These are phyloP conservation scores for Fomitiporia mediterranea DNA, from an alignment of 1,284 basidiomycete species.

Conservation along the genomic window DNA sequence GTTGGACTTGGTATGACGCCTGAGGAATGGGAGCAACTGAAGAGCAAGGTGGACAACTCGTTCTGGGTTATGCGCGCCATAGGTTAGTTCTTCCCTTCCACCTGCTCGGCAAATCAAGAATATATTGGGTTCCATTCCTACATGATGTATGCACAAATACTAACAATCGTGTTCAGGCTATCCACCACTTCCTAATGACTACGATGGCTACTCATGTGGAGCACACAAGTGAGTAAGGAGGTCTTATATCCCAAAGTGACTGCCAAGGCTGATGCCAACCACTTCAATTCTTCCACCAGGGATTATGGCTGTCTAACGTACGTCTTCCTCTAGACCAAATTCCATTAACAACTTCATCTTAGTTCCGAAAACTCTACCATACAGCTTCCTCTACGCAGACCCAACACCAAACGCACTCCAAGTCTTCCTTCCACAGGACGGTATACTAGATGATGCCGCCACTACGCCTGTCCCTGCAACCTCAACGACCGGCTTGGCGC, in stretches of 20 bases:
- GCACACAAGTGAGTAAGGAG: constrained; percentile 72
- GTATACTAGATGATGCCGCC: constrained; percentile 34
- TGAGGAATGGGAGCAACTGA: constrained; percentile 66
- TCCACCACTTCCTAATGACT: constrained; percentile 71
- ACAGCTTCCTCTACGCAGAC: constrained; percentile 75
- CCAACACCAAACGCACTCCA: constrained; percentile 74
- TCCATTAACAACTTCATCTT: constrained; percentile 9
- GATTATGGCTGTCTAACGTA: constrained; percentile 87
- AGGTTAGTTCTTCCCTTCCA: constrained; percentile 38
- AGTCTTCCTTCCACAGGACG: constrained; percentile 56
- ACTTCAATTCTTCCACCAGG: constrained; percentile 35
- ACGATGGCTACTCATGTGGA: constrained; percentile 80
- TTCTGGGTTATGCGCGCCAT: constrained; percentile 88
- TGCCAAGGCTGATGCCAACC: constrained; percentile 7
- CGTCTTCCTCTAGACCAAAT: constrained; percentile 22
- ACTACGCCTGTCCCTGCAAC: constrained; percentile 14
- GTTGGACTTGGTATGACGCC: constrained; percentile 66
- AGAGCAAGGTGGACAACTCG: constrained; percentile 64
- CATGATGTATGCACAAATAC: too few relatives aligned
- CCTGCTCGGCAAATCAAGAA: neutral
- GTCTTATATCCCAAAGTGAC: neutral
- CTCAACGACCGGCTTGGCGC: constrained; percentile 8
- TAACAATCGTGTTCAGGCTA: constrained; percentile 52
- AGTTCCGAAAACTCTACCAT: constrained; percentile 7
- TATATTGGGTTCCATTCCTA: too few relatives aligned